Percentiles rank a stretch among this genome's conserved stretches.
phyloP scores from a whole-genome alignment of 306 rosid species.

The Prunus salicina region DNA sequence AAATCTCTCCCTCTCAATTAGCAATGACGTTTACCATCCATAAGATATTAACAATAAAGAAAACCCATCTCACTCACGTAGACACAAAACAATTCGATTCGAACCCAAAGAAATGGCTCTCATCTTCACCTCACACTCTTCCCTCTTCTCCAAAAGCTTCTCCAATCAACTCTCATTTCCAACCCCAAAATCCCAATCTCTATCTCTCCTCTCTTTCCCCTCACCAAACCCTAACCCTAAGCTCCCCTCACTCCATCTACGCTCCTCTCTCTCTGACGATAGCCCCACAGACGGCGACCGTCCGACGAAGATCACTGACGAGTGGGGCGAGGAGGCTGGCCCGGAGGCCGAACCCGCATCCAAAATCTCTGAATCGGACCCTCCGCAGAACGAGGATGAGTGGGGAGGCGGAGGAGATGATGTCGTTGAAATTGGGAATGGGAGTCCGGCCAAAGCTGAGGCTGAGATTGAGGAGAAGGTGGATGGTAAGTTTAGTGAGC shows the following conservation, averaged over 20 bases:
- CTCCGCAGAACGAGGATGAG: constrained; percentile 76
- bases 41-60: background rate
- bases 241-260: constrained; percentile 48
- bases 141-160: constrained; percentile 32
- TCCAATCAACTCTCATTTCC: constrained; percentile 19
- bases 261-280: constrained; percentile 37
- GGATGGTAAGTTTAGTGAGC: constrained; percentile 41
- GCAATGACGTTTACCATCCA: too few relatives aligned
- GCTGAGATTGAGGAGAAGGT: constrained; percentile 15
- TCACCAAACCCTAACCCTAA: constrained; percentile 12
- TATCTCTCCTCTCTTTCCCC: constrained; percentile 26
- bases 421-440: constrained; percentile 38
- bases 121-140: constrained; percentile 25
- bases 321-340: constrained; percentile 68
- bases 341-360: constrained; percentile 50
- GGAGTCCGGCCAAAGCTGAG: constrained; percentile 32
- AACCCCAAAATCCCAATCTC: constrained; percentile 15
- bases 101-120: constrained; percentile 39
- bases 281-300: constrained; percentile 22
- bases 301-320: constrained; percentile 46
- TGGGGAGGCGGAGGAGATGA: constrained; percentile 47
- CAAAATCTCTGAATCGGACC: constrained; percentile 56
- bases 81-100: background rate
- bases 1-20: too few relatives aligned
- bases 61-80: background rate